Percentiles rank a stretch among this genome's conserved stretches.
These are phyloP conservation scores for Paecilomyces formosus DNA, from an alignment of 2,329 filamentous ascomycete genomes.

Conservation along the genomic window DNA sequence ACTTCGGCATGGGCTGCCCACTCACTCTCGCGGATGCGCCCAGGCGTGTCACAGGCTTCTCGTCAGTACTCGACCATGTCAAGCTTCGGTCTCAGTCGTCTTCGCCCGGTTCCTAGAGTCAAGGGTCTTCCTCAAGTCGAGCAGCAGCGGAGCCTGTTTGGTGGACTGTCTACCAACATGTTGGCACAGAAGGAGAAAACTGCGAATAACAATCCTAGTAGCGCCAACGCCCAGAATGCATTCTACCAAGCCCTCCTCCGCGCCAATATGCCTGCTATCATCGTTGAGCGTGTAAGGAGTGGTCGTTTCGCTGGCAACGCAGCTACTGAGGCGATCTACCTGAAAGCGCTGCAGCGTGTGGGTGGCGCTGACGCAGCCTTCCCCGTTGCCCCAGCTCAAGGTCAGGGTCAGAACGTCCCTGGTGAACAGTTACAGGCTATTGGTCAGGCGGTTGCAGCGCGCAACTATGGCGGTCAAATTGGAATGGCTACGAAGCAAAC, in stretches of 20 bases:
- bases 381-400: conserved; percentile 12
- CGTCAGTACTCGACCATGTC: conserved; percentile 29
- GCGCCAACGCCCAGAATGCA: conserved; percentile 79
- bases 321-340: conserved; percentile 70
- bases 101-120: conserved; percentile 14
- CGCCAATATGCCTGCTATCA: conserved; percentile 87
- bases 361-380: conserved; percentile 35
- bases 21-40: conserved; percentile 10
- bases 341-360: conserved; percentile 62
- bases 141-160: conserved; percentile 32
- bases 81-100: conserved; percentile 16
- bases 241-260: conserved; percentile 89
- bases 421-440: conserved; percentile 66
- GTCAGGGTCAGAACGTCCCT: conserved; percentile 36
- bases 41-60: conserved; percentile 8
- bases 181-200: conserved; percentile 82
- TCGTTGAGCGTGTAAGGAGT: conserved; percentile 83
- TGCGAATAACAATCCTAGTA: conserved; percentile 85
- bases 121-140: conserved; percentile 21
- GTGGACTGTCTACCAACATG: conserved; percentile 44
- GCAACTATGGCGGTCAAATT: conserved; percentile 59
- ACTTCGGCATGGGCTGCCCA: conserved; percentile 7
- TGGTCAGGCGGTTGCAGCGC: conserved; percentile 72
- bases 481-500: conserved; percentile 38
- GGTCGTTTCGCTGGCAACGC: conserved; percentile 76